phyloP scores from a whole-genome alignment of 179 eudicot genomes.

The Amaranthus tricolor region DNA sequence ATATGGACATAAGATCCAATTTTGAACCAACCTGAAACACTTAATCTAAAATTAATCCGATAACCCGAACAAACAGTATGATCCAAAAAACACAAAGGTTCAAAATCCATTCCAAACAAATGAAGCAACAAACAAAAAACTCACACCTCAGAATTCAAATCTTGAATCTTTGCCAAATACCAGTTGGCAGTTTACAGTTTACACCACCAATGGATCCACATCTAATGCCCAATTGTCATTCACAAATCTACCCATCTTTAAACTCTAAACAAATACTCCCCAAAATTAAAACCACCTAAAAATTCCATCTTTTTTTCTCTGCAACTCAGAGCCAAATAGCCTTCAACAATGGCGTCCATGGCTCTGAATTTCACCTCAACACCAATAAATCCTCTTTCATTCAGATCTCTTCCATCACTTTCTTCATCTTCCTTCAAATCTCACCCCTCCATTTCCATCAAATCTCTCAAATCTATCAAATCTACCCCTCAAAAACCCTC shows the following conservation, averaged over 20 bases:
- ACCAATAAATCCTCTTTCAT: slow-evolving; percentile 38
- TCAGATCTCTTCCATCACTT: slow-evolving; percentile 31
- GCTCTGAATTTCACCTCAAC: slow-evolving; percentile 41
- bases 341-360: slow-evolving; percentile 54
- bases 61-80: too few species aligned
- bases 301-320: slow-evolving; percentile 7
- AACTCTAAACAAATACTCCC: not conserved
- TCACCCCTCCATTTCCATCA: slow-evolving; percentile 19
- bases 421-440: slow-evolving; percentile 21
- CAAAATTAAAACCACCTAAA: not conserved
- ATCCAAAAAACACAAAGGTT: too few species aligned
- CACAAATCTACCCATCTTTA: not conserved
- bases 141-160: not conserved
- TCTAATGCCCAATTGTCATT: not conserved
- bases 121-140: not conserved
- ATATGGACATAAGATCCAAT: too few species aligned
- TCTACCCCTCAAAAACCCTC: slow-evolving; percentile 12
- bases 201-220: not conserved
- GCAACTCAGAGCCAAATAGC: not conserved
- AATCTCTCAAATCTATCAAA: slow-evolving; percentile 21
- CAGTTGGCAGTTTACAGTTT: too few species aligned
- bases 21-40: too few species aligned
- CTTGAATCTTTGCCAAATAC: too few species aligned
- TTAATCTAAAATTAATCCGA: too few species aligned
- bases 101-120: not conserved